Evolutionary conservation across 495 filamentous ascomycete species (phyloP), one percentile per base, ranked within the genome.

Genomic region (Staphylotrichum tortipilum): DNA sequence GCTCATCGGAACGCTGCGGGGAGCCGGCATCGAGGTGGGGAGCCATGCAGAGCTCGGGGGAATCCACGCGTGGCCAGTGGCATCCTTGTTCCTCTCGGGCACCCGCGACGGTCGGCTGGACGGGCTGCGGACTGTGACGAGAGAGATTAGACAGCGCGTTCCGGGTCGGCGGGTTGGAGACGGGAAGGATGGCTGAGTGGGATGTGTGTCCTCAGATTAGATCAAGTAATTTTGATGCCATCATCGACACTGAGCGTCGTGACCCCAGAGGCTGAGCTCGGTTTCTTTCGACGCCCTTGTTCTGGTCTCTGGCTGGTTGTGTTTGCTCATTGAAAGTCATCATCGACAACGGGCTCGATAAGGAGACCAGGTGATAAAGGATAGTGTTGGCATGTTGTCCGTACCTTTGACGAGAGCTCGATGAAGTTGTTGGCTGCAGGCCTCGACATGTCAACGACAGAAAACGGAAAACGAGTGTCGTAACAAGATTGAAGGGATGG

Each of bases 11-110:
- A 55, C 76, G 24, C 62, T 85, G 35, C 56, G 69, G 33, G 62
- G 65, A 22, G 70, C 71, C n/a, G 68, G 67, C 39, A 65, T 74
- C 36, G 55, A 63, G 21, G 73, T 84, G 10, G 58, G 58, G 24
- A 71, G 68, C 44, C 55, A 68, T 44, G 70, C 73, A 58, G 79
- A 84, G 54, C 63, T 68, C 30, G 82, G 77, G 4, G 81, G 75
- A 18, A 80, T 89, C 47, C 86, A 90, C 68, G 84, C 83, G 10
- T 89, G 86, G 86, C 86, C 85, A 12, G 80, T 90, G 22, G 85
- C 80, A 14, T 75, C 73, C 28, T 58, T 88, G 36, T 89, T 87
- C 59, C 64, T 89, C 15, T 78, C 78, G 43, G 69, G 70, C 36
- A 75, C 70, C 19, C 59, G 64, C 36, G 67, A 70, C n/a, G 70